These are phyloP conservation scores for Tephrocybe sp. DNA, from an alignment of 768 basidiomycete genomes.

Conservation along the genomic window DNA sequence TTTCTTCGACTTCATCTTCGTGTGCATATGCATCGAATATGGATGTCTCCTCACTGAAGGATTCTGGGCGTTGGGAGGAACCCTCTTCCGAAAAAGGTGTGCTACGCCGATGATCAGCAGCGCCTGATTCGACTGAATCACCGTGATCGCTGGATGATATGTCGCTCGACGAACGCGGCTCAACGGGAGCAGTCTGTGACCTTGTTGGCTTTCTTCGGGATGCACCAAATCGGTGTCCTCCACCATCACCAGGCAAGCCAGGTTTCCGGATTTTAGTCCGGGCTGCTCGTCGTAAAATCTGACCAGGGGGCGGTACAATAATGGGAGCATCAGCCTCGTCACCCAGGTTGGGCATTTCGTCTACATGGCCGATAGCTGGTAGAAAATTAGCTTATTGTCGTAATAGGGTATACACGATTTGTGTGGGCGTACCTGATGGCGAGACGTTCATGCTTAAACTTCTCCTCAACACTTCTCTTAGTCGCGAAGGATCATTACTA, in stretches of 20 bases:
- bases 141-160: constrained; percentile 70
- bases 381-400: constrained; percentile 17
- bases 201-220: constrained; percentile 36
- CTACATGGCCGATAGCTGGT: constrained; percentile 64
- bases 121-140: constrained; percentile 40
- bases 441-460: constrained; percentile 86
- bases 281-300: constrained; percentile 86
- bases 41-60: constrained; percentile 75
- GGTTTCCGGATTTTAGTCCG: constrained; percentile 95
- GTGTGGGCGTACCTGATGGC: constrained; percentile 68
- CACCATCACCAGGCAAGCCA: constrained; percentile 69
- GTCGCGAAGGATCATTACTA: constrained; percentile 77
- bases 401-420: constrained; percentile 9
- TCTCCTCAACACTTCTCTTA: constrained; percentile 76
- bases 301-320: constrained; percentile 83
- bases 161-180: constrained; percentile 66
- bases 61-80: constrained; percentile 52
- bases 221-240: constrained; percentile 77
- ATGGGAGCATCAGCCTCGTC: constrained; percentile 91
- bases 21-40: constrained; percentile 83
- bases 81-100: constrained; percentile 50
- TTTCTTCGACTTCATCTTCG: constrained; percentile 52
- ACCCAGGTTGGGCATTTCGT: constrained; percentile 60
- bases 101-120: constrained; percentile 33
- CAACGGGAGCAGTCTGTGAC: constrained; percentile 27